These are phyloP conservation scores for Conringia planisiliqua DNA, from an alignment of 345 rosid genomes.

Conservation along the genomic window DNA sequence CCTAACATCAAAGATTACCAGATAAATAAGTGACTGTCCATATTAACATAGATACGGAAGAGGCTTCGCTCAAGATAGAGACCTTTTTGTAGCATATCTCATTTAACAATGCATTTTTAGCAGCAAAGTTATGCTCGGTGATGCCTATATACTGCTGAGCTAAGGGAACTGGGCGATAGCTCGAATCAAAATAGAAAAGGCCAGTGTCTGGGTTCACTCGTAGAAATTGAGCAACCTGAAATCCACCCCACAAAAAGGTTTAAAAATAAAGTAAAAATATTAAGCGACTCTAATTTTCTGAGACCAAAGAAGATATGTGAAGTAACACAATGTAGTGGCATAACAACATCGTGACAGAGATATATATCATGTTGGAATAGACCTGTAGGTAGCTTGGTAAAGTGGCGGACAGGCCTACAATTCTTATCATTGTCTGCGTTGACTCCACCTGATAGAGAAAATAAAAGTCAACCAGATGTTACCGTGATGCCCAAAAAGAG, in stretches of 20 bases:
- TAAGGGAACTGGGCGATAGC: slow-evolving; percentile 97
- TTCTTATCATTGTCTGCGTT: slow-evolving; percentile 95
- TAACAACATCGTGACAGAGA: slow-evolving; percentile 11
- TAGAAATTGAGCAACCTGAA: slow-evolving; percentile 92
- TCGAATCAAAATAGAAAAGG: slow-evolving; percentile 93
- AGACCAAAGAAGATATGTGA: background rate
- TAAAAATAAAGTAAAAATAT: background rate
- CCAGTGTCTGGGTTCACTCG: slow-evolving; percentile 91
- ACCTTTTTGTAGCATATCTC: slow-evolving; percentile 98
- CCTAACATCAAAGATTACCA: slow-evolving; percentile 44
- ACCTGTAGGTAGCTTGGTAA: slow-evolving; percentile 94
- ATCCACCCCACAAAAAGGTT: slow-evolving; percentile 15
- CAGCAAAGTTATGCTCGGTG: slow-evolving; percentile 82
- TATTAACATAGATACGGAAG: slow-evolving; percentile 6
- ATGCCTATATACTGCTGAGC: slow-evolving; percentile 98
- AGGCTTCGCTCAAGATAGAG: slow-evolving; percentile 9
- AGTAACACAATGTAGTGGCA: slow-evolving; percentile 9
- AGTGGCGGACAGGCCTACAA: slow-evolving; percentile 98
- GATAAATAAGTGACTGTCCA: slow-evolving; percentile 23
- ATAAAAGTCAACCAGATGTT: slow-evolving; percentile 17
- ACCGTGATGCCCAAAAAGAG: slow-evolving; percentile 8
- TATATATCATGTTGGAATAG: slow-evolving; percentile 7
- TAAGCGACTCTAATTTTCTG: background rate
- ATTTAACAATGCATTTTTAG: slow-evolving; percentile 75
- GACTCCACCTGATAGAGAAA: slow-evolving; percentile 77